phyloP scores from a whole-genome alignment of 176 grass and related monocot genomes.

The Ampelocalamus luodianensis region DNA sequence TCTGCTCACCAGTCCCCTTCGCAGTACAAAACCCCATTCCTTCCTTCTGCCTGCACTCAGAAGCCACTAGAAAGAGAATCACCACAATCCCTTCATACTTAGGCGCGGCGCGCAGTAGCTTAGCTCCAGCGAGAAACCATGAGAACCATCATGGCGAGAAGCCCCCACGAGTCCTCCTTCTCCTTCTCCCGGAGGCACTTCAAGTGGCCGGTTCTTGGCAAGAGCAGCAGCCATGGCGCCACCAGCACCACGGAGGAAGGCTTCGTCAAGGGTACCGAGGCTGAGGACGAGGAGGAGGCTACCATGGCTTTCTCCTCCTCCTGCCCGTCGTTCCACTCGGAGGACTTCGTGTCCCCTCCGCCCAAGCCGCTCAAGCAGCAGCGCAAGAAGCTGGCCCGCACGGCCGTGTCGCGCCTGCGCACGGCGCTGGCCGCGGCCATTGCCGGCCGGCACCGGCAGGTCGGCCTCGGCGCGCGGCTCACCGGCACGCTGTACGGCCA shows the following conservation, averaged over 20 bases:
- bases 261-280: slow-evolving; percentile 29
- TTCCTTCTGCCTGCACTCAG: neutral
- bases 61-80: neutral
- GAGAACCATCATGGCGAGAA: slow-evolving; percentile 88
- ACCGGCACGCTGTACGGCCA: slow-evolving; percentile 86
- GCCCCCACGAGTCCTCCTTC: slow-evolving; percentile 78
- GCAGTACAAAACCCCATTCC: slow-evolving; percentile 42
- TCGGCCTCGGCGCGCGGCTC: slow-evolving; percentile 64
- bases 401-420: slow-evolving; percentile 58
- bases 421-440: slow-evolving; percentile 55
- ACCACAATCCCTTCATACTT: neutral
- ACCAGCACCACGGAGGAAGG: slow-evolving; percentile 35
- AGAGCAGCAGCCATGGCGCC: slow-evolving; percentile 52
- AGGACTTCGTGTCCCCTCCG: slow-evolving; percentile 53
- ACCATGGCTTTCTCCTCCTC: slow-evolving; percentile 57
- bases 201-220: slow-evolving; percentile 78
- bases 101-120: neutral
- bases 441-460: slow-evolving; percentile 55
- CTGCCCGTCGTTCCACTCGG: slow-evolving; percentile 60
- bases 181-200: slow-evolving; percentile 93
- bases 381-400: slow-evolving; percentile 42
- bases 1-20: slow-evolving; percentile 51
- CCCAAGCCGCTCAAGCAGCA: slow-evolving; percentile 39
- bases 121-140: slow-evolving; percentile 49
- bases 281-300: slow-evolving; percentile 56